phyloP scores from a whole-genome alignment of 169 alveolate species.

The Plasmodium gonderi region DNA sequence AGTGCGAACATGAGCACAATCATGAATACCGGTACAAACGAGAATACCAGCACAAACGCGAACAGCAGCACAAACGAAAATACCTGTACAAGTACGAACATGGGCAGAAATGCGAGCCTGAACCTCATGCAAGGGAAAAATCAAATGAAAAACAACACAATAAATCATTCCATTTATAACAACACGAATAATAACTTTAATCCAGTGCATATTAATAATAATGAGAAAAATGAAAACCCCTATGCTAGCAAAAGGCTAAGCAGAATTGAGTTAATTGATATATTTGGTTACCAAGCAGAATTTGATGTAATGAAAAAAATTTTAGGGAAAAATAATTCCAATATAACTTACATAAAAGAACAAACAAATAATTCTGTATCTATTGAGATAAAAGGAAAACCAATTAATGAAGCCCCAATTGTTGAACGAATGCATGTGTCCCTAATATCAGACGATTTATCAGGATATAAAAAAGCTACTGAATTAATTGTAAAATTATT shows the following conservation, averaged over 20 bases:
- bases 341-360: slow-evolving; percentile 83
- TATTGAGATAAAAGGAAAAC: slow-evolving; percentile 85
- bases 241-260: slow-evolving; percentile 74
- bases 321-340: slow-evolving; percentile 84
- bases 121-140: slow-evolving; percentile 6
- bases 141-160: slow-evolving; percentile 17
- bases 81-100: background rate
- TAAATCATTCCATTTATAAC: slow-evolving; percentile 18
- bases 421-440: slow-evolving; percentile 86
- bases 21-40: background rate
- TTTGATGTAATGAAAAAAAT: slow-evolving; percentile 84
- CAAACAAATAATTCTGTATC: slow-evolving; percentile 83
- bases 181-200: background rate
- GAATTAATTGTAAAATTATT: slow-evolving; percentile 82
- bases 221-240: slow-evolving; percentile 39
- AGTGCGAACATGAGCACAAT: background rate
- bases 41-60: background rate
- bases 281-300: slow-evolving; percentile 86
- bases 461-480: slow-evolving; percentile 80
- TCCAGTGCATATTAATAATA: background rate
- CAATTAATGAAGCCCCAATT: slow-evolving; percentile 86
- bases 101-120: background rate
- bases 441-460: slow-evolving; percentile 77
- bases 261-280: slow-evolving; percentile 86
- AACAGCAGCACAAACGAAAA: background rate